Evolutionary conservation across 1,284 basidiomycete genomes (phyloP).

Genomic region (Psilocybe mexicana): DNA sequence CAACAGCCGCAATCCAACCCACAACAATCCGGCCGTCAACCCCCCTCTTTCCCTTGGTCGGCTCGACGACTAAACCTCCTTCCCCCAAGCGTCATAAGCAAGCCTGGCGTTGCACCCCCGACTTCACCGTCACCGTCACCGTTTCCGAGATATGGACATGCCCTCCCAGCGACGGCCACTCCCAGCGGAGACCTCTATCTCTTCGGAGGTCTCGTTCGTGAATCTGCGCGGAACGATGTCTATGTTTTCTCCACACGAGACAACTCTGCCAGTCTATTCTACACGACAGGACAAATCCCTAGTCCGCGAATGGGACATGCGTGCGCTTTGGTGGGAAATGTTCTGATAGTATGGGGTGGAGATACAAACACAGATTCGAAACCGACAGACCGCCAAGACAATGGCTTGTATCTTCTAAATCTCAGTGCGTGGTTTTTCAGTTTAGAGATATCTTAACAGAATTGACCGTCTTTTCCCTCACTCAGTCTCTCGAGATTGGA

Average conservation of each 20-base stretch:
- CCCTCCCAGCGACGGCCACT: constrained; percentile 85
- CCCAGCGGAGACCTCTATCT: constrained; percentile 89
- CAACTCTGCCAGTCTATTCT: constrained; percentile 75
- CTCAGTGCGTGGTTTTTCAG: constrained; percentile 60
- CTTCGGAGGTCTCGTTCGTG: constrained; percentile 95
- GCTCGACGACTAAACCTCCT: constrained; percentile 66
- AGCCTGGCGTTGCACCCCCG: constrained; percentile 58
- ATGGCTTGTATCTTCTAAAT: constrained; percentile 94
- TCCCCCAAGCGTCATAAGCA: constrained; percentile 62
- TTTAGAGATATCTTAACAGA: constrained; percentile 6
- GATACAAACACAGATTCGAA: constrained; percentile 76
- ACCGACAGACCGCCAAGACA: constrained; percentile 78
- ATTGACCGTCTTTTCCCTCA: constrained; percentile 46
- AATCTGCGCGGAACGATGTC: constrained; percentile 91
- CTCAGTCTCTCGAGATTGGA: constrained; percentile 78
- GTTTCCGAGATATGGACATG: constrained; percentile 97
- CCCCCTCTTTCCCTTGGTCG: constrained; percentile 80
- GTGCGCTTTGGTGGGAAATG: constrained; percentile 92
- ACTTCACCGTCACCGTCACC: constrained; percentile 76
- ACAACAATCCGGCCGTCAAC: constrained; percentile 38
- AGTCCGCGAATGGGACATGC: constrained; percentile 94
- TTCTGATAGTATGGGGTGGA: constrained; percentile 97
- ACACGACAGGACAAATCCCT: constrained; percentile 90
- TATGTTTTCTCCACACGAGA: constrained; percentile 87
- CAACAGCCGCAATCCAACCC: constrained; percentile 19